Evolutionary conservation across 2,329 filamentous ascomycete species (phyloP), one percentile per base, ranked within the genome.

Genomic region (Drechslerella coelobrocha): DNA sequence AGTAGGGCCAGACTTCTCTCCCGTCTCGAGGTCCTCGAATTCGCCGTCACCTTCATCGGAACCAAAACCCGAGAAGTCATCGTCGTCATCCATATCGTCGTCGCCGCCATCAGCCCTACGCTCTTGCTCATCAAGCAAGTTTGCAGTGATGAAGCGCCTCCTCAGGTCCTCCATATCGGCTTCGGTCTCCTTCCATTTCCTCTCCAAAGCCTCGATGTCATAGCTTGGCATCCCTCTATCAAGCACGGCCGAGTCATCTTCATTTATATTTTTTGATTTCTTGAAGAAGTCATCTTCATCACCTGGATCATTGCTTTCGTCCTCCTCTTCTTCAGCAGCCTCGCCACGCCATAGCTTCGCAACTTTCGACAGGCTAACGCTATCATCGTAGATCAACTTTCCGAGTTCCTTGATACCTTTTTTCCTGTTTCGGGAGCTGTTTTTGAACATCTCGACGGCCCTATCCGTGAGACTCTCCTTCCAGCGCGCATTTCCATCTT

Each of bases 1-100:
- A 1, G 78, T 73, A 6, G 73, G 73, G n/a, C 77, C 76, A 41
- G 73, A 72, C 26, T 83, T 82, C 75, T 92, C 88, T 2, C 87
- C 89, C 0, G 88, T 88, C 79, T 97, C 91, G 19, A 96, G 82
- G 79, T 96, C 92, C 77, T 94, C 88, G 73, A 93, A 95, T 37
- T 85, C 89, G 53, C 90, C 91, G 75, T 93, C 90, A 9, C 89
- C 90, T 78, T 91, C 89, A 69, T 84, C 84, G 2, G 82, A 45
- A 6, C 73, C 72, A 45, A 75, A 75, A 1, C 77, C 79, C 10
- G 75, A 78, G 34, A 77, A 77, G 29, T 83, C 85, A 29, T 85
- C 86, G 9, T 80, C 82, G 54, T 81, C 82, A 24, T 69, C 65
- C 52, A 57, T 57, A 26, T 57, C 57, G 12, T 80, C 81, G 26